A percentile compares a stretch with the other conserved stretches of the same genome.
These are phyloP conservation scores for Fomitopsis betulina DNA, from an alignment of 1,284 basidiomycete species.

Conservation along the genomic window DNA sequence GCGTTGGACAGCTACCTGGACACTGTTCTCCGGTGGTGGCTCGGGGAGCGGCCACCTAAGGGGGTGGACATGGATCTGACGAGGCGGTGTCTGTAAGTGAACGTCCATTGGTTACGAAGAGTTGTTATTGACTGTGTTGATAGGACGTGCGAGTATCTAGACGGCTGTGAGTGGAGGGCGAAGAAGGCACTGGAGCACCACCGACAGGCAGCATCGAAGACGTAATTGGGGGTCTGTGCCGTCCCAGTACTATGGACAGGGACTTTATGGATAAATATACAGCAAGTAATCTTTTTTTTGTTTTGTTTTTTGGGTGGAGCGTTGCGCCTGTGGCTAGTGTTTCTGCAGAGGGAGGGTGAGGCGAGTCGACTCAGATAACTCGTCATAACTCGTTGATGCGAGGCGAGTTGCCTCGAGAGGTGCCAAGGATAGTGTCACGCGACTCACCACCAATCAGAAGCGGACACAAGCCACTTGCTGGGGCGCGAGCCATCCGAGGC, in stretches of 20 bases:
- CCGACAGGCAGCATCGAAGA: not conserved
- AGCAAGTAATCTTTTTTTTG: no score
- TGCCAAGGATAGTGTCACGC: no score
- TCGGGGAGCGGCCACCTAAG: constrained; percentile 55
- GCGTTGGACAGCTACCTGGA: constrained; percentile 56
- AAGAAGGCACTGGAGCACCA: constrained; percentile 47
- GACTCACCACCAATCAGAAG: no score
- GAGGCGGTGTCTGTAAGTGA: constrained; percentile 64
- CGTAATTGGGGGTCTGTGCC: not conserved
- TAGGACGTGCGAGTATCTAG: constrained; percentile 78
- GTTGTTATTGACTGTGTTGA: constrained; percentile 1
- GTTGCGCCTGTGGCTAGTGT: no score
- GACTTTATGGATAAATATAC: not conserved
- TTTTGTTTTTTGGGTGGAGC: no score
- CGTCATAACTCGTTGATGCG: no score
- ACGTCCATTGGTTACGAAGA: not conserved
- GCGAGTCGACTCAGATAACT: no score
- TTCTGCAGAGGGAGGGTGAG: not conserved
- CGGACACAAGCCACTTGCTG: no score
- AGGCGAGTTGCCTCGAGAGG: no score
- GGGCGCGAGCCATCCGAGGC: no score
- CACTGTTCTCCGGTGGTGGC: constrained; percentile 70
- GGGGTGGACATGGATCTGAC: constrained; percentile 66
- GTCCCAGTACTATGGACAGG: not conserved
- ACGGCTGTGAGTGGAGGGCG: constrained; percentile 83